phyloP scores from a whole-genome alignment of 2,329 filamentous ascomycete species.

The Trichoderma endophyticum region DNA sequence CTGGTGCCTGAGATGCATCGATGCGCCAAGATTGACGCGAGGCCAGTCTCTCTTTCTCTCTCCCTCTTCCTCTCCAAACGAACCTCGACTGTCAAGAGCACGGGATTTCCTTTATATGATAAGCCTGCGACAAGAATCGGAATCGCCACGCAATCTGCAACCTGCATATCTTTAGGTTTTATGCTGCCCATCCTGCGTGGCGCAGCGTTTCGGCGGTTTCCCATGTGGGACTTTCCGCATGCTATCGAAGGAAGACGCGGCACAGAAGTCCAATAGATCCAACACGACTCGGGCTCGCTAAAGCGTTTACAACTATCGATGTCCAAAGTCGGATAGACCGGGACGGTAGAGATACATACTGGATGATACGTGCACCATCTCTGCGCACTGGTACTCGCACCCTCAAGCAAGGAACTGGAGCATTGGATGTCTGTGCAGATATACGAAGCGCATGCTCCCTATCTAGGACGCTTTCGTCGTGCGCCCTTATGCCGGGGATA shows the following conservation, averaged over 20 bases:
- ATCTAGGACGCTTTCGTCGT: neutral
- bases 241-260: neutral
- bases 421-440: neutral
- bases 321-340: slow-evolving; percentile 7
- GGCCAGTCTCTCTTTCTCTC: neutral
- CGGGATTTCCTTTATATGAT: neutral
- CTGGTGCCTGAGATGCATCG: neutral
- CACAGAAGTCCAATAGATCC: neutral
- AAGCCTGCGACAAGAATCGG: neutral
- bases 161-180: neutral
- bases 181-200: slow-evolving; percentile 2
- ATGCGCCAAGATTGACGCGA: neutral
- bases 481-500: slow-evolving; percentile 12
- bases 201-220: slow-evolving; percentile 14
- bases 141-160: neutral
- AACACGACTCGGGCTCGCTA: neutral
- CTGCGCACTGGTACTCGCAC: neutral
- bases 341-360: neutral
- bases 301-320: neutral
- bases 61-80: neutral
- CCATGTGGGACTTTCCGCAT: slow-evolving; percentile 7
- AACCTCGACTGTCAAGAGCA: too few relatives aligned
- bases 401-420: neutral
- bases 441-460: neutral
- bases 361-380: neutral